Evolutionary conservation across 768 basidiomycete genomes (phyloP), one percentile per base, ranked within the genome.

Genomic region (Tulasnella sp.): DNA sequence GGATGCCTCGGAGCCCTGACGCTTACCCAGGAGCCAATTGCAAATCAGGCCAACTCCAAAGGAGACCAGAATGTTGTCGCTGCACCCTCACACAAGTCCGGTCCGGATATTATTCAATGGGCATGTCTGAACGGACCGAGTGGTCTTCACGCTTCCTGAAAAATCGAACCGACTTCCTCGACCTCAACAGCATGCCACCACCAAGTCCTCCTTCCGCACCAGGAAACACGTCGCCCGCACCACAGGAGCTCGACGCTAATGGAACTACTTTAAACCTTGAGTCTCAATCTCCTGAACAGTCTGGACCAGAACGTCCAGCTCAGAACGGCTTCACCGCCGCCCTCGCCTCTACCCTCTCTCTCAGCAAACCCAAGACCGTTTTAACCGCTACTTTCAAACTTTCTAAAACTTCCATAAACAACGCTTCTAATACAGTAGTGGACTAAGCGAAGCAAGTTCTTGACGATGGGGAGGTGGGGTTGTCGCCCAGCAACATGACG

Each of bases 131-230:
- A 19, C n/a, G 8, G 17, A 34, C 49, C 34, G 45, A 58, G 34
- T 58, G 36, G 25, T 64, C 12, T 17, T 17, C 29, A 8, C 54
- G 54, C 15, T 19, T 29, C 4, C 3, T 14, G 31, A 64, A 64
- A 29, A 64, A 72, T 25, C 25, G 77, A 76, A 34, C 77, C 77
- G 4, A 36, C 77, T 78, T 75, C 67, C 75, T 78, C 29, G 77
- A 78, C 58, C 74, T 74, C n/a, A 52, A 74, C 54, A 58, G 54
- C 39, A 64, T 29, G 25, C 31, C 58, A 64, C 58, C 58, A 64
- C 58, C 58, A 12, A 64, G 58, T 34, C 58, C 58, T 11, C 25
- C 58, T 17, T 64, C 58, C 58, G 29, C 58, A 29, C 12, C 58
- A n/a, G 73, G 52, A n/a, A 74, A 14, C 7, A 49, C 49, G 22